phyloP scores from a whole-genome alignment of 2,329 filamentous ascomycete species.

The Trichoderma pleuroti region DNA sequence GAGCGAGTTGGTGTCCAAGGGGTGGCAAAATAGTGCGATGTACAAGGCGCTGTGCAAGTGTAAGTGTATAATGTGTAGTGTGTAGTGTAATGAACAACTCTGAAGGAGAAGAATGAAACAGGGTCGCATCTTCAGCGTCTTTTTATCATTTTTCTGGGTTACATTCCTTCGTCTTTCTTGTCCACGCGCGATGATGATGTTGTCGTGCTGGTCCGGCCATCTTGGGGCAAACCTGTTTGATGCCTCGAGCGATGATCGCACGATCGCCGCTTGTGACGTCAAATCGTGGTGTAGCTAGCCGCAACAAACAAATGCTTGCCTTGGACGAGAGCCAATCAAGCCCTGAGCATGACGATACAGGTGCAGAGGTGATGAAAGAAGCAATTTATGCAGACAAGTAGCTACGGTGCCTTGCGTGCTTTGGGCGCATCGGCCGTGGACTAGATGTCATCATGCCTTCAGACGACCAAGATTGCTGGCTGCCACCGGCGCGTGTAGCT shows the following conservation, averaged over 20 bases:
- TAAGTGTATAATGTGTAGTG: too few relatives aligned
- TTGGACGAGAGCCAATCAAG: not conserved
- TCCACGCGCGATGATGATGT: not conserved
- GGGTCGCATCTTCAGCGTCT: not conserved
- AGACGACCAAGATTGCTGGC: not conserved
- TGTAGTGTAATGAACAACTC: not conserved
- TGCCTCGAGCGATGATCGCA: not conserved
- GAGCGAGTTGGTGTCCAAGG: not conserved
- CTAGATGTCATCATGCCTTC: slow-evolving; percentile 1
- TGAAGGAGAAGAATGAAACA: not conserved
- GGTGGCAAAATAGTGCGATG: not conserved
- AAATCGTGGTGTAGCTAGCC: slow-evolving; percentile 13
- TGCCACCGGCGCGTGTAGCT: not conserved
- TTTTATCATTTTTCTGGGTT: slow-evolving; percentile 1
- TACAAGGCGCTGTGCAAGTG: not conserved
- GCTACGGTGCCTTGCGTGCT: not conserved
- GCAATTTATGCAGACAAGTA: not conserved
- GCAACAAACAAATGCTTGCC: slow-evolving; percentile 1
- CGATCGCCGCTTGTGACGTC: slow-evolving; percentile 25
- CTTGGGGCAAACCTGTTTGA: slow-evolving; percentile 13
- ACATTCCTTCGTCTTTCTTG: not conserved
- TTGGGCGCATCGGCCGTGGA: slow-evolving; percentile 4
- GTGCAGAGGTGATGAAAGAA: slow-evolving; percentile 8
- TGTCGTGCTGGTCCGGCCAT: not conserved
- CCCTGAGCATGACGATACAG: not conserved